A percentile compares a stretch with the other conserved stretches of the same genome.
These are phyloP conservation scores for Aspergillus hiratsukae DNA, from an alignment of 2,329 filamentous ascomycete genomes.

Conservation along the genomic window DNA sequence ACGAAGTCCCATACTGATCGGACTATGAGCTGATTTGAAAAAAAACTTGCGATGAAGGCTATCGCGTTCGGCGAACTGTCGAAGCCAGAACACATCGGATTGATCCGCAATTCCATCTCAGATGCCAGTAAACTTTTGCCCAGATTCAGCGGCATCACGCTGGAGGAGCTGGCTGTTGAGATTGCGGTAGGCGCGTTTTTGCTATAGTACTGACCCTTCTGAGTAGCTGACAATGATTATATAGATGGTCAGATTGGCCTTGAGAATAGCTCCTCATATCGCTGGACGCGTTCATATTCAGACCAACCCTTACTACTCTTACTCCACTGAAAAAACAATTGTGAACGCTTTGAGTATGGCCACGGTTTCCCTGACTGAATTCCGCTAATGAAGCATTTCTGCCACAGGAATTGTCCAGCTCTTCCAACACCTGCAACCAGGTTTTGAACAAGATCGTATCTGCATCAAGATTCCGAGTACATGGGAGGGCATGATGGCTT, in stretches of 20 bases:
- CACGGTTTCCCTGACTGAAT: background rate
- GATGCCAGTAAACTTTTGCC: constrained; percentile 35
- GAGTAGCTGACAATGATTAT: background rate
- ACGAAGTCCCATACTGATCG: background rate
- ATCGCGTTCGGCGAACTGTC: constrained; percentile 49
- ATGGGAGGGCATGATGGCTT: constrained; percentile 61
- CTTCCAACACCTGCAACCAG: constrained; percentile 43
- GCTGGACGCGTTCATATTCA: constrained; percentile 55
- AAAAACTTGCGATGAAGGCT: constrained; percentile 28
- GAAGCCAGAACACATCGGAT: constrained; percentile 34
- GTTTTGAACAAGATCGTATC: constrained; percentile 47
- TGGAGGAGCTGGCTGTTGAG: constrained; percentile 53
- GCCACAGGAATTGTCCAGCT: constrained; percentile 48
- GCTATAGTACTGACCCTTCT: background rate
- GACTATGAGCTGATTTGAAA: background rate
- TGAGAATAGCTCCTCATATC: constrained; percentile 49
- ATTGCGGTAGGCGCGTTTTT: constrained; percentile 43
- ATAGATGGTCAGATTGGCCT: constrained; percentile 53
- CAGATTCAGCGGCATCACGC: constrained; percentile 32
- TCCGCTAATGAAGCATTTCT: background rate
- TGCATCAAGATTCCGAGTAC: constrained; percentile 62
- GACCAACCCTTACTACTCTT: constrained; percentile 55
- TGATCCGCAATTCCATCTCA: constrained; percentile 17
- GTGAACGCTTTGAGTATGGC: constrained; percentile 49
- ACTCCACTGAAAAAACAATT: constrained; percentile 48